Percentiles rank a stretch among this genome's conserved stretches.
phyloP scores from a whole-genome alignment of 139 green algal genomes.

The Chlamydomonas incerta region DNA sequence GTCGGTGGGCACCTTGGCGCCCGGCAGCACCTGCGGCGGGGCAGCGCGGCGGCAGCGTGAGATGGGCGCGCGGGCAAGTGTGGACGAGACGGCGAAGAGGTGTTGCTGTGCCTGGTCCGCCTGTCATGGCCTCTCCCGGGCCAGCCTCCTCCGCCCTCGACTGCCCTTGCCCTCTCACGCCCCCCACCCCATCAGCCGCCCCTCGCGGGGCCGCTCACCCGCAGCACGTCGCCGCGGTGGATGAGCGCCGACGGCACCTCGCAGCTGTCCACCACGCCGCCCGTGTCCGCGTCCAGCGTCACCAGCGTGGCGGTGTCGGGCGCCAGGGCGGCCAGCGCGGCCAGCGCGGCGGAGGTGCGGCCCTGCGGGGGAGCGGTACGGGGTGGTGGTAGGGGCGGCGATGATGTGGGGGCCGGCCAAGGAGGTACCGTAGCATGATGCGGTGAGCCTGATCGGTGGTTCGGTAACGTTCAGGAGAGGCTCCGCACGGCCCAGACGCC shows the following conservation, averaged over 20 bases:
- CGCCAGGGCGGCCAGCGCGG: slow-evolving; percentile 81
- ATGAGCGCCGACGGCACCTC: slow-evolving; percentile 85
- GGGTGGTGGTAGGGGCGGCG: not conserved
- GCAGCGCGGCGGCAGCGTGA: not conserved
- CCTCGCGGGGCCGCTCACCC: slow-evolving; percentile 61
- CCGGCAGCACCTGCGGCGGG: slow-evolving; percentile 80
- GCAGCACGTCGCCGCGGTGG: slow-evolving; percentile 90
- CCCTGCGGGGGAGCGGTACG: slow-evolving; percentile 52
- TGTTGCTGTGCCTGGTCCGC: no score
- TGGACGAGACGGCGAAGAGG: no score
- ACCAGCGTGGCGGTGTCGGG: slow-evolving; percentile 83
- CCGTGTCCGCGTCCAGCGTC: slow-evolving; percentile 64
- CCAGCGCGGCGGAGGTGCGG: slow-evolving; percentile 82
- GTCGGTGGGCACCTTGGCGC: slow-evolving; percentile 88
- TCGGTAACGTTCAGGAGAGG: no score
- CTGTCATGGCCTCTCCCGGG: no score
- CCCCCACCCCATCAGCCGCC: not conserved
- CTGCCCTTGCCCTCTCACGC: not conserved
- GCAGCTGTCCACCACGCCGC: slow-evolving; percentile 65
- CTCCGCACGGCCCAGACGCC: no score
- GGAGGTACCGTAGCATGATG: not conserved
- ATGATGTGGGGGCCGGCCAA: not conserved
- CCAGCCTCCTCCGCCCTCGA: no score
- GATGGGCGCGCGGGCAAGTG: no score
- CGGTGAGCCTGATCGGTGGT: no score